Conservation (phyloP, 1,139 yeast genomes). For the Pneumocystis jirovecii region DNA sequence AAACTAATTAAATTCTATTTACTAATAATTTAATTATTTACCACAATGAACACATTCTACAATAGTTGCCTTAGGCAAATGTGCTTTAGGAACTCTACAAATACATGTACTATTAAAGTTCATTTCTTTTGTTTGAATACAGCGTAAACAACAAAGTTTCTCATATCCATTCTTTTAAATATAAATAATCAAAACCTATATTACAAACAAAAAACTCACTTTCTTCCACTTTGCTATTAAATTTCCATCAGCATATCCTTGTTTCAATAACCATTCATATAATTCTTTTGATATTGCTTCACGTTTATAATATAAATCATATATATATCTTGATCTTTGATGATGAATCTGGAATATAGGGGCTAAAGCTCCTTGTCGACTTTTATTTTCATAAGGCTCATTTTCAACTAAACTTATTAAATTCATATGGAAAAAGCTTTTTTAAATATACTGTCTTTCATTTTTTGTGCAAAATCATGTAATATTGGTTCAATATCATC, state of each 20-base stretch:
- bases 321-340: conserved; percentile 63
- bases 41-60: conserved; percentile 76
- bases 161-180: conserved; percentile 47
- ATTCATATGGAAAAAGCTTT: neutral
- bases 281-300: conserved; percentile 51
- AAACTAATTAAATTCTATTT: neutral
- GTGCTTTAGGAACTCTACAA: conserved; percentile 67
- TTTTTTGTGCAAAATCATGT: conserved; percentile 42
- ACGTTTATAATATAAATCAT: conserved; percentile 55
- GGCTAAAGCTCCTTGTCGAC: conserved; percentile 49
- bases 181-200: neutral
- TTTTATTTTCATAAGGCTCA: conserved; percentile 21
- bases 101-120: conserved; percentile 43
- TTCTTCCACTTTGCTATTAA: conserved; percentile 86
- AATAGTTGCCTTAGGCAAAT: conserved; percentile 22
- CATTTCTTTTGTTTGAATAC: conserved; percentile 42
- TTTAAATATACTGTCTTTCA: conserved; percentile 41
- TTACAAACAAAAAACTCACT: conserved; percentile 22
- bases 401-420: conserved; percentile 9
- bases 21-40: neutral
- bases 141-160: conserved; percentile 64
- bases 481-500: conserved; percentile 56
- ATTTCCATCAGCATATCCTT: conserved; percentile 51
- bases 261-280: conserved; percentile 63
- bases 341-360: conserved; percentile 55